Conservation (phyloP, 129 eudicot genomes). For the Chrysanthemum seticuspe region DNA sequence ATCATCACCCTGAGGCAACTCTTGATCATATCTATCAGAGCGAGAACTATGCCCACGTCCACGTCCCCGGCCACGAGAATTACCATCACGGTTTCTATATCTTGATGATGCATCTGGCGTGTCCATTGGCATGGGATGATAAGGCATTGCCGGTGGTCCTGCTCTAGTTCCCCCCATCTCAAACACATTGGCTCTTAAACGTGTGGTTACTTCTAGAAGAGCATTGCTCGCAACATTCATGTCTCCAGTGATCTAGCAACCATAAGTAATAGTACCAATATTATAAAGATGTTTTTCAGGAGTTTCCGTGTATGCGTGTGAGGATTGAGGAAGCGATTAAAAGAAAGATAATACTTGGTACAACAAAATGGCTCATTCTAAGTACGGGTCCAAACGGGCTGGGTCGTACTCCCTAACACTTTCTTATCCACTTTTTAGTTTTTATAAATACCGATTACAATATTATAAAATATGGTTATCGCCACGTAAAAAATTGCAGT, state of each 20-base stretch:
- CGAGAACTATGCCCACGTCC: conserved; percentile 47
- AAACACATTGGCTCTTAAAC: conserved; percentile 69
- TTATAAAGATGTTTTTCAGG: background rate
- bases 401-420: too few species aligned
- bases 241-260: conserved; percentile 75
- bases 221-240: conserved; percentile 60
- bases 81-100: conserved; percentile 61
- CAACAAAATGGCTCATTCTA: too few species aligned
- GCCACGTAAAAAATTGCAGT: too few species aligned
- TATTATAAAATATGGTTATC: too few species aligned
- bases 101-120: conserved; percentile 38
- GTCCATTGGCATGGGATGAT: conserved; percentile 23
- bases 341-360: too few species aligned
- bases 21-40: conserved; percentile 56
- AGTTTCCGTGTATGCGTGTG: background rate
- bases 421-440: too few species aligned
- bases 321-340: background rate
- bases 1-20: conserved; percentile 31
- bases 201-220: conserved; percentile 63
- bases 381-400: too few species aligned
- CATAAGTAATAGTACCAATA: background rate
- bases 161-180: conserved; percentile 68
- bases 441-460: too few species aligned
- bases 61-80: conserved; percentile 45
- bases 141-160: background rate